phyloP scores from a whole-genome alignment of 352 stramenopile genomes.

The Pythium oligandrum region DNA sequence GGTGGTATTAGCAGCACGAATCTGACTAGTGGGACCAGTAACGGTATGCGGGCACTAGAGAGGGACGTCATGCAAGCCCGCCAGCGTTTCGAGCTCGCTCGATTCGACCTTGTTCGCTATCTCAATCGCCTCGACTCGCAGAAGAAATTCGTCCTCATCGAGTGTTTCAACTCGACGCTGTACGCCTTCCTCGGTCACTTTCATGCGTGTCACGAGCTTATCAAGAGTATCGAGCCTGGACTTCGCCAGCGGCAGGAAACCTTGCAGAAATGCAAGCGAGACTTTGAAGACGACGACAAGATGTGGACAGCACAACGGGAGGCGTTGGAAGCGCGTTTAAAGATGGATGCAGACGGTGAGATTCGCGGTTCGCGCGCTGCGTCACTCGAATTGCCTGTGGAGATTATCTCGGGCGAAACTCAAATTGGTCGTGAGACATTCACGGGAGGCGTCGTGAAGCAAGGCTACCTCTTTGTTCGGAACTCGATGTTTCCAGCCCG shows the following conservation, averaged over 20 bases:
- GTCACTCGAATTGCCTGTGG: conserved; percentile 61
- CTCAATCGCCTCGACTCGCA: conserved; percentile 79
- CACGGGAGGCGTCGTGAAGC: conserved; percentile 46
- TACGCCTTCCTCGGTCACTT: conserved; percentile 80
- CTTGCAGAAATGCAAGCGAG: conserved; percentile 52
- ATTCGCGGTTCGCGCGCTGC: conserved; percentile 19
- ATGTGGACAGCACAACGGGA: conserved; percentile 77
- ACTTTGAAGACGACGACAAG: conserved; percentile 67
- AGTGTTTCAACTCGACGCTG: conserved; percentile 81
- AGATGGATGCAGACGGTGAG: conserved; percentile 41
- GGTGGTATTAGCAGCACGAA: neutral
- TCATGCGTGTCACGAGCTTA: conserved; percentile 72
- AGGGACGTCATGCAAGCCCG: conserved; percentile 57
- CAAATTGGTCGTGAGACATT: conserved; percentile 39
- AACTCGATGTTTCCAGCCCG: conserved; percentile 77
- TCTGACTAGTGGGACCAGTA: conserved; percentile 3
- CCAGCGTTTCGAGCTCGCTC: conserved; percentile 72
- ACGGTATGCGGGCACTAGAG: conserved; percentile 31
- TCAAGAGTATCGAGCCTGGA: conserved; percentile 71
- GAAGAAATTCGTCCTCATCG: conserved; percentile 82
- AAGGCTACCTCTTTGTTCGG: conserved; percentile 84
- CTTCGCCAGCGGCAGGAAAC: conserved; percentile 65
- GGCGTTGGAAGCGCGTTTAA: conserved; percentile 47
- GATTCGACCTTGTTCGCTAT: conserved; percentile 81
- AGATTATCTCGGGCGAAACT: conserved; percentile 74